Evolutionary conservation across 169 alveolate genomes (phyloP).

Genomic region (Hammondia hammondi): DNA sequence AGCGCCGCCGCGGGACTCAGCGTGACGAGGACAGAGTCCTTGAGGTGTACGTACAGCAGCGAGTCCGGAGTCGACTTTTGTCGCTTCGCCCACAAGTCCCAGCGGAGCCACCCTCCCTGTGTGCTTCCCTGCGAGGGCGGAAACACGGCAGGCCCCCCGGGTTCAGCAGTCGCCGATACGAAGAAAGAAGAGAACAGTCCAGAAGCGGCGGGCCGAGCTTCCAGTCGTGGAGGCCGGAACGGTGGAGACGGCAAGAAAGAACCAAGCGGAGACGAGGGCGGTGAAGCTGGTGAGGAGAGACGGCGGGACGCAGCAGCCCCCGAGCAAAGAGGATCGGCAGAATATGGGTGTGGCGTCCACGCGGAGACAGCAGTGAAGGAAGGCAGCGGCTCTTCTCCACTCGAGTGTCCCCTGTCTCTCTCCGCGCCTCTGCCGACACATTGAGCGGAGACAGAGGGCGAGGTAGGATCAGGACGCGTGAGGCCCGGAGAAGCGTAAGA

Average conservation of each 20-base stretch:
- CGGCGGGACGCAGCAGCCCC: background rate
- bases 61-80: background rate
- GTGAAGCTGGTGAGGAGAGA: background rate
- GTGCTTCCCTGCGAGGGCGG: background rate
- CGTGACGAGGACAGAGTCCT: conserved; percentile 4
- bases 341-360: background rate
- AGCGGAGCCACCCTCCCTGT: background rate
- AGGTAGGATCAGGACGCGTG: too few species aligned
- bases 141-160: background rate
- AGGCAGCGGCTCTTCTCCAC: background rate
- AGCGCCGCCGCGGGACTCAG: conserved; percentile 25
- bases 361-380: background rate
- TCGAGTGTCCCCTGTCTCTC: too few species aligned
- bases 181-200: background rate
- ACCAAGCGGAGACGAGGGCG: background rate
- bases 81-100: background rate
- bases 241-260: conserved; percentile 10
- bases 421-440: too few species aligned
- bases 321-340: background rate
- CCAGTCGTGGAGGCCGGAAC: background rate
- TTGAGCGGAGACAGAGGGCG: too few species aligned
- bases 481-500: too few species aligned
- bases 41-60: background rate
- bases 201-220: background rate
- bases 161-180: background rate